Evolutionary conservation across 148 eudicot genomes (phyloP), one percentile per base, ranked within the genome.

Genomic region (Vaccinium myrtillus): DNA sequence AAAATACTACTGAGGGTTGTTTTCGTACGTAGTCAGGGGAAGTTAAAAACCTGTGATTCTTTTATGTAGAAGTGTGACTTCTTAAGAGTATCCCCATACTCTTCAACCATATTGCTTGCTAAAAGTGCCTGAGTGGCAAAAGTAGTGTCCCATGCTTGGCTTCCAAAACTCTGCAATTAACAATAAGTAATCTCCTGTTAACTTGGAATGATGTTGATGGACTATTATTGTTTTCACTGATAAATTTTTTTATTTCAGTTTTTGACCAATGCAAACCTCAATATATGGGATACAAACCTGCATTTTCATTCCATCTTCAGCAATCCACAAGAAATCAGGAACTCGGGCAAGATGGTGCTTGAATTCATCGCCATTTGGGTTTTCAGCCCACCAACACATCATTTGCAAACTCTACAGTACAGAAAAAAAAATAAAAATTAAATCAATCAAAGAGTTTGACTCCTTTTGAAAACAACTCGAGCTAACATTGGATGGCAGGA

Each of bases 241-340:
- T 23, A 59, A 19, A 59, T 6, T 59, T 59, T 7, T 7, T 5
- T 48, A 6, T 59, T 6, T 59, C 19, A 59, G 32, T 30, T 30
- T 59, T 59, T 19, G 67, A 21, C 23, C 10, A 59, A 59, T 59
- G 23, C 11, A 21, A 59, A 59, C 23, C 23, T 59, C 23, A 59
- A 6, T 16, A 58, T 63, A 3, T 63, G 70, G 2, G 10, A 79
- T 70, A 53, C 14, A 16, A 43, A 81, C 81, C 87, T 85, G 87
- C 87, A 82, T 69, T 74, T 86, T 82, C 87, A 86, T 86, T 76
- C 86, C 83, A 80, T 85, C 86, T 80, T 85, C 86, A 23, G 86
- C 83, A 16, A 85, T 12, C 86, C 86, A 85, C 74, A 79, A 43
- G 25, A 70, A 85, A 80, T 85, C 83, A 71, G 86, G 70, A 58